phyloP scores from a whole-genome alignment of 73 alveolate species.

The Urostyla sp. region DNA sequence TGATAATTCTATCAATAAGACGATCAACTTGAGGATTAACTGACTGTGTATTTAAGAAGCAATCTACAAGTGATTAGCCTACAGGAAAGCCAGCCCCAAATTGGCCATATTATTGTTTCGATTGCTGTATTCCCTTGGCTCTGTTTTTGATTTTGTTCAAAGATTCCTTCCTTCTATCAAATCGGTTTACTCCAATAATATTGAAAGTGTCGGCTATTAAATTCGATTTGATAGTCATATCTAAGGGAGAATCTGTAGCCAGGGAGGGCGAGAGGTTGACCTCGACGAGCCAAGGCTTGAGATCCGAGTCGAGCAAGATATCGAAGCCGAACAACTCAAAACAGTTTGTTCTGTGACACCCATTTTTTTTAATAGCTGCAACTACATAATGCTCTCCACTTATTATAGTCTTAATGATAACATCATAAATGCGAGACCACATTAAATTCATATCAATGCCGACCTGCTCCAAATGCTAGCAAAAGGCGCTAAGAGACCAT shows the following conservation, averaged over 20 bases:
- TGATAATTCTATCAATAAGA: conserved; percentile 7
- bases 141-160: conserved; percentile 63
- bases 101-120: neutral
- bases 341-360: conserved; percentile 80
- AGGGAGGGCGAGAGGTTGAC: conserved; percentile 90
- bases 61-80: neutral
- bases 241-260: conserved; percentile 89
- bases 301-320: conserved; percentile 81
- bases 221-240: conserved; percentile 82
- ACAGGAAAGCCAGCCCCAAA: too few relatives aligned
- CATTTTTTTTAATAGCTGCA: conserved; percentile 73
- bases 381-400: conserved; percentile 76
- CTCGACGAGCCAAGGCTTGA: conserved; percentile 92
- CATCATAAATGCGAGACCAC: conserved; percentile 85
- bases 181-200: conserved; percentile 76
- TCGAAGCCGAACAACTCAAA: conserved; percentile 90
- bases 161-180: conserved; percentile 72
- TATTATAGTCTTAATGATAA: conserved; percentile 78
- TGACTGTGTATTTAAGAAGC: neutral
- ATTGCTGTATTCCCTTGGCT: conserved; percentile 4
- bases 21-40: conserved; percentile 17
- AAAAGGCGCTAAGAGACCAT: conserved; percentile 83
- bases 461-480: conserved; percentile 79
- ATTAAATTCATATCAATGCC: conserved; percentile 78
- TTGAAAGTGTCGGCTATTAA: conserved; percentile 88